Evolutionary conservation across 352 stramenopile species (phyloP).

Genomic region (Phytophthora gonapodyides): DNA sequence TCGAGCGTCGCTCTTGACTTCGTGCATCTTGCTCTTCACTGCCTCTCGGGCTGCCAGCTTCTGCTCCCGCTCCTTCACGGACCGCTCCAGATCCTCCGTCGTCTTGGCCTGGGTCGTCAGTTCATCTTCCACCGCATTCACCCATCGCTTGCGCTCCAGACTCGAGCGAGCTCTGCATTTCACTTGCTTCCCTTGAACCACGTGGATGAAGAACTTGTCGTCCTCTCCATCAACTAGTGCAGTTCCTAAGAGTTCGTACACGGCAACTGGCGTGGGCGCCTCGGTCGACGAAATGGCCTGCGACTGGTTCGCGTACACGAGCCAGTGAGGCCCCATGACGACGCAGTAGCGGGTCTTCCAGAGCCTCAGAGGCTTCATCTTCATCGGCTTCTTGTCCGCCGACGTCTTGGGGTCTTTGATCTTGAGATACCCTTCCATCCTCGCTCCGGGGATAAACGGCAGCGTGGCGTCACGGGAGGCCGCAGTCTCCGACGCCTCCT

Average conservation of each 20-base stretch:
- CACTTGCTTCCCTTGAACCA: slow-evolving; percentile 36
- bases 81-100: slow-evolving; percentile 39
- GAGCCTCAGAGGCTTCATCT: slow-evolving; percentile 34
- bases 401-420: slow-evolving; percentile 34
- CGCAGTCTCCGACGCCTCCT: slow-evolving; percentile 18
- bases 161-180: slow-evolving; percentile 62
- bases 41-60: slow-evolving; percentile 43
- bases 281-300: slow-evolving; percentile 43
- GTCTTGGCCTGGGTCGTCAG: slow-evolving; percentile 37
- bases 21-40: slow-evolving; percentile 58
- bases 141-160: slow-evolving; percentile 71
- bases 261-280: slow-evolving; percentile 40
- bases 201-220: slow-evolving; percentile 32
- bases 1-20: slow-evolving; percentile 54
- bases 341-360: slow-evolving; percentile 77
- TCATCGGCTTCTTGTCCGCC: slow-evolving; percentile 29
- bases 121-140: slow-evolving; percentile 69
- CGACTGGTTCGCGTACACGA: slow-evolving; percentile 71
- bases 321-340: slow-evolving; percentile 68
- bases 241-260: slow-evolving; percentile 57
- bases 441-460: slow-evolving; percentile 57
- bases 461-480: slow-evolving; percentile 52
- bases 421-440: slow-evolving; percentile 79
- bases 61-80: slow-evolving; percentile 44
- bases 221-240: slow-evolving; percentile 32